These are phyloP conservation scores for Boletus subparvulus DNA, from an alignment of 768 basidiomycete genomes.

Conservation along the genomic window DNA sequence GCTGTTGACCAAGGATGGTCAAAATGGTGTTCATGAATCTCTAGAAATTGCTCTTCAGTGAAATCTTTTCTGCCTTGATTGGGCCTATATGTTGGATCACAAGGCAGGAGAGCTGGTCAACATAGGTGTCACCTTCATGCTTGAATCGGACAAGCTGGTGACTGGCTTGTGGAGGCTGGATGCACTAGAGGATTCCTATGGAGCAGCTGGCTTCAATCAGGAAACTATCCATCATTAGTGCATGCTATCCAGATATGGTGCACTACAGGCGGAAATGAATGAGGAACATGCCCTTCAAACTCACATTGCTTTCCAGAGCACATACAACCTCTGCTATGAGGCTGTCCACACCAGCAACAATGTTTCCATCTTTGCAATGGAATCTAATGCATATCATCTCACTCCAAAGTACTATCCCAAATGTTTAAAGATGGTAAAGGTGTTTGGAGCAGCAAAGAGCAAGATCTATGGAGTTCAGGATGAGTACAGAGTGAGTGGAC, in stretches of 20 bases:
- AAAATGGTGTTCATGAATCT: not conserved
- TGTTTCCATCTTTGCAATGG: not conserved
- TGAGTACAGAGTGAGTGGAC: conserved; percentile 4
- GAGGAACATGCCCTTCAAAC: not conserved
- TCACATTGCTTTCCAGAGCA: conserved; percentile 12
- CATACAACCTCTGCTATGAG: conserved; percentile 22
- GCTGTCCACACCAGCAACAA: conserved; percentile 4
- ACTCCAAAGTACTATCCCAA: too few relatives aligned
- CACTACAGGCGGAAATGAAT: conserved; percentile 16
- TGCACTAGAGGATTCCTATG: conserved; percentile 9
- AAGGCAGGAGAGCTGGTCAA: conserved; percentile 7
- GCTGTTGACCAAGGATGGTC: conserved; percentile 10
- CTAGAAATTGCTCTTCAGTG: not conserved
- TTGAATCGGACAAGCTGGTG: not conserved
- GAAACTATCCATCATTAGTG: conserved; percentile 7
- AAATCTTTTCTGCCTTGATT: conserved; percentile 4
- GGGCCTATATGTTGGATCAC: conserved; percentile 2
- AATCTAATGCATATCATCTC: conserved; percentile 8
- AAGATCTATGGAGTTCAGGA: conserved; percentile 1
- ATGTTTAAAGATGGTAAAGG: too few relatives aligned
- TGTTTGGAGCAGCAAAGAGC: not conserved
- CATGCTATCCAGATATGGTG: conserved; percentile 11
- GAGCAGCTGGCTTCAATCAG: not conserved
- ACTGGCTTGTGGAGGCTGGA: conserved; percentile 11
- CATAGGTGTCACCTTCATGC: not conserved